Conservation (phyloP, 768 basidiomycete genomes). For the Lactarius trivialis region DNA sequence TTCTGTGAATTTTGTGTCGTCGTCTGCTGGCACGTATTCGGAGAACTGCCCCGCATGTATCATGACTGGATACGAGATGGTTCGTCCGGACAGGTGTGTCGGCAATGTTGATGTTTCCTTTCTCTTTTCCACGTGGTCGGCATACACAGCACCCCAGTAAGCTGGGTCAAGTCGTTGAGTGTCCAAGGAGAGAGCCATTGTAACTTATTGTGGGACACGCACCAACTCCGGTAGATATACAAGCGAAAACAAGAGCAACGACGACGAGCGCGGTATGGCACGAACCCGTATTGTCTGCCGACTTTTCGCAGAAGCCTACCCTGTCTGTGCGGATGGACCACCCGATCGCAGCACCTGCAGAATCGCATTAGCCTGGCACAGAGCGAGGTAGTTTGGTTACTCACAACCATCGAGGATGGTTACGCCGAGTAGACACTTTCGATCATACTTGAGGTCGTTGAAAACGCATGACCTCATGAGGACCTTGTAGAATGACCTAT, state of each 20-base stretch:
- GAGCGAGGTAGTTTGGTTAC: background rate
- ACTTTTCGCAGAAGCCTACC: background rate
- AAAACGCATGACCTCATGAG: conserved; percentile 7
- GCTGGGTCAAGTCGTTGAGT: background rate
- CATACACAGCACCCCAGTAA: background rate
- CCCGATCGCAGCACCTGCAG: conserved; percentile 5
- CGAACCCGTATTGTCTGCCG: background rate
- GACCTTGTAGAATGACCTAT: conserved; percentile 6
- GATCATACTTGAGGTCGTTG: conserved; percentile 5
- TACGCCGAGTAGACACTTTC: background rate
- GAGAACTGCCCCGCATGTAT: conserved; percentile 7
- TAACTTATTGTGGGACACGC: background rate
- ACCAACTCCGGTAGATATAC: conserved; percentile 4
- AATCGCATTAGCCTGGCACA: background rate
- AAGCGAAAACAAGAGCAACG: conserved; percentile 4
- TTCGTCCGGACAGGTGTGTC: background rate
- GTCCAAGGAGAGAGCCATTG: background rate
- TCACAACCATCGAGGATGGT: conserved; percentile 6
- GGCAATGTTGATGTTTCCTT: conserved; percentile 6
- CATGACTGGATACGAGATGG: conserved; percentile 4
- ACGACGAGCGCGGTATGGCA: conserved; percentile 5
- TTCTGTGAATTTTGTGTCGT: background rate
- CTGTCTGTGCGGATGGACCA: conserved; percentile 11
- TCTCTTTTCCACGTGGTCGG: conserved; percentile 1
- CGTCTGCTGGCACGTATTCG: background rate